Evolutionary conservation across 1,284 basidiomycete species (phyloP).

Genomic region (Lignosus rhinocerotis): DNA sequence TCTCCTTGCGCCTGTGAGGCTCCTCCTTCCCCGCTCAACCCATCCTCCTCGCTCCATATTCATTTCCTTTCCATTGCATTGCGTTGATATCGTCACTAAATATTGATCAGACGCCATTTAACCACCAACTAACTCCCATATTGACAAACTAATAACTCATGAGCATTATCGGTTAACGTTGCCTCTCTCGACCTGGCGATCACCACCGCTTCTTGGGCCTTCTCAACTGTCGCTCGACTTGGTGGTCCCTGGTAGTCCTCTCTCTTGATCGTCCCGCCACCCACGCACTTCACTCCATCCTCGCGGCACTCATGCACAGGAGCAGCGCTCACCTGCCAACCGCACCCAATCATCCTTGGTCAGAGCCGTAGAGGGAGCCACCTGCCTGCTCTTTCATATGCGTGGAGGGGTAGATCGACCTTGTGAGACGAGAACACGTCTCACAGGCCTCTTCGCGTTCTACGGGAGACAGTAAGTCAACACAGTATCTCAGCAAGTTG

Average conservation of each 20-base stretch:
- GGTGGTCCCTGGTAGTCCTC: too few species aligned
- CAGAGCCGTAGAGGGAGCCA: not conserved
- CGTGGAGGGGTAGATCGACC: too few species aligned
- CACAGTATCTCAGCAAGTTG: not conserved
- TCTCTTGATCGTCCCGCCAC: not conserved
- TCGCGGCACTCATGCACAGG: not conserved
- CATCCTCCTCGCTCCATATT: not conserved
- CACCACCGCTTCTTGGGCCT: not conserved
- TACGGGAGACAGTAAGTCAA: not conserved
- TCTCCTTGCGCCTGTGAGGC: not conserved
- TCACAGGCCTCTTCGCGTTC: not conserved
- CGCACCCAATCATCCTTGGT: not conserved
- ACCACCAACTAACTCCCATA: too few species aligned
- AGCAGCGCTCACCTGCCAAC: not conserved
- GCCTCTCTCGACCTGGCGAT: not conserved
- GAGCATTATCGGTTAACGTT: too few species aligned
- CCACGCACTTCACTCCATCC: not conserved
- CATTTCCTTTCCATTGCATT: too few species aligned
- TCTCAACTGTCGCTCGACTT: not conserved
- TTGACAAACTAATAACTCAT: too few species aligned
- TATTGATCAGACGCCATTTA: too few species aligned
- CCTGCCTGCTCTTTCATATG: too few species aligned
- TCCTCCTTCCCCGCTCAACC: not conserved
- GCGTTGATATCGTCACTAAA: too few species aligned
- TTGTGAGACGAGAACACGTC: too few species aligned